Conservation (phyloP, 2,329 filamentous ascomycete genomes). For the Pseudocercospora macadamiae region DNA sequence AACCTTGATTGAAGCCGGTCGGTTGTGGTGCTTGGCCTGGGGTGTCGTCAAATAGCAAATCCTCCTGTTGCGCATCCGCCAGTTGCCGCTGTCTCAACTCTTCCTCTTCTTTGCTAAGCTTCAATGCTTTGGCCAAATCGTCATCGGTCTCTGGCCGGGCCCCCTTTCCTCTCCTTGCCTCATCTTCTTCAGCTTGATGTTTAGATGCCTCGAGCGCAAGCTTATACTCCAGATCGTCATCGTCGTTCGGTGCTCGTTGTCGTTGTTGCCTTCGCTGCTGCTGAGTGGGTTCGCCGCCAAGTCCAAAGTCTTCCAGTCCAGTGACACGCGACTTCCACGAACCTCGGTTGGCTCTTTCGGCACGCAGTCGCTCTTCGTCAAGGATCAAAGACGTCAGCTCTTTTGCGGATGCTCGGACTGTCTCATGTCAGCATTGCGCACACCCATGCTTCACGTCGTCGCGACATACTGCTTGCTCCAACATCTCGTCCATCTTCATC, state of each 20-base stretch:
- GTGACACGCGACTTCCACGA: conserved; percentile 96
- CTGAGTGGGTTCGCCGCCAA: conserved; percentile 42
- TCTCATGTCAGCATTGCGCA: conserved; percentile 36
- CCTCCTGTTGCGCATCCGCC: conserved; percentile 76
- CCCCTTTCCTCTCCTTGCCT: conserved; percentile 66
- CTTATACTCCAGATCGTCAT: conserved; percentile 82
- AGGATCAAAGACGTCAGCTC: conserved; percentile 89
- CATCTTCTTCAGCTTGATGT: conserved; percentile 89
- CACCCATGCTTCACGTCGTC: no score
- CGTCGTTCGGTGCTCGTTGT: conserved; percentile 52
- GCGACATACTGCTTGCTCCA: conserved; percentile 82
- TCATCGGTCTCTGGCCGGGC: conserved; percentile 67
- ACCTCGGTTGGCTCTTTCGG: conserved; percentile 87
- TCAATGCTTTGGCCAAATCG: conserved; percentile 91
- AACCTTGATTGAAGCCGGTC: conserved; percentile 94
- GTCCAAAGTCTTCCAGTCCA: conserved; percentile 67
- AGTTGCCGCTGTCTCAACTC: conserved; percentile 82
- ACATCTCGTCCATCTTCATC: conserved; percentile 96
- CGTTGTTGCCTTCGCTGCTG: conserved; percentile 42
- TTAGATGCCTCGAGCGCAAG: conserved; percentile 94
- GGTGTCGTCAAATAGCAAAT: conserved; percentile 84
- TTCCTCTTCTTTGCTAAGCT: conserved; percentile 92
- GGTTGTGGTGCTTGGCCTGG: conserved; percentile 66
- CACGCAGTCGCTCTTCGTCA: conserved; percentile 89
- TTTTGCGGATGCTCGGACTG: conserved; percentile 94